phyloP scores from a whole-genome alignment of 306 rosid species.

The Castanea crenata region DNA sequence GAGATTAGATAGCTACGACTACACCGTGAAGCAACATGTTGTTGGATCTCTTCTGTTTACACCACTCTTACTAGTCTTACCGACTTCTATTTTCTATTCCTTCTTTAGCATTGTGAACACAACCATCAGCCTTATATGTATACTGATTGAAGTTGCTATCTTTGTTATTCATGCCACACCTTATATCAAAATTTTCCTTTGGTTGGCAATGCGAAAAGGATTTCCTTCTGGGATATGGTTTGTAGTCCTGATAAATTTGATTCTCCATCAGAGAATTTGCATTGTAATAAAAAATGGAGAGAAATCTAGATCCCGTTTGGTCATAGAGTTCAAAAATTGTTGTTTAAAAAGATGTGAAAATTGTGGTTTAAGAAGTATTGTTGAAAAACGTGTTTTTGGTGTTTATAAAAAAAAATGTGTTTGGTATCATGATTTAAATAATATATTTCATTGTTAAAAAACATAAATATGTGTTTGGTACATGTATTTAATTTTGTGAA shows the following conservation, averaged over 20 bases:
- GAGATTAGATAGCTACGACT: conserved; percentile 91
- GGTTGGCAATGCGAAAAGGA: conserved; percentile 66
- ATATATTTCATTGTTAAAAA: too few species aligned
- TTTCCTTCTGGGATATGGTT: conserved; percentile 94
- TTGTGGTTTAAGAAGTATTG: too few species aligned
- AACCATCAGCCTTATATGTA: conserved; percentile 55
- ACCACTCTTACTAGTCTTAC: conserved; percentile 75
- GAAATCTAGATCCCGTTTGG: conserved; percentile 1
- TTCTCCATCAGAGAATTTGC: conserved; percentile 34
- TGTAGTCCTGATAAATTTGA: conserved; percentile 22
- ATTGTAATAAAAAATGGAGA: conserved; percentile 27
- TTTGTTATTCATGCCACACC: conserved; percentile 88
- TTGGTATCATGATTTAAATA: too few species aligned
- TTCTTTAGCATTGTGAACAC: conserved; percentile 77
- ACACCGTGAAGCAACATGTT: conserved; percentile 84
- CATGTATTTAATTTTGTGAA: too few species aligned
- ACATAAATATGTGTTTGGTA: too few species aligned
- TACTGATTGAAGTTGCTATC: conserved; percentile 61
- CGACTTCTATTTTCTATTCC: conserved; percentile 85
- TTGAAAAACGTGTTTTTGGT: too few species aligned
- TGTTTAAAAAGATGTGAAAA: too few species aligned
- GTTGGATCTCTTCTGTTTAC: conserved; percentile 91
- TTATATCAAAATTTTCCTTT: conserved; percentile 60
- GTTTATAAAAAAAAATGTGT: too few species aligned
- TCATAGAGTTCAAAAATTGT: too few species aligned